phyloP scores from a whole-genome alignment of 176 grass and related monocot genomes.

The Saccharum spontaneum region DNA sequence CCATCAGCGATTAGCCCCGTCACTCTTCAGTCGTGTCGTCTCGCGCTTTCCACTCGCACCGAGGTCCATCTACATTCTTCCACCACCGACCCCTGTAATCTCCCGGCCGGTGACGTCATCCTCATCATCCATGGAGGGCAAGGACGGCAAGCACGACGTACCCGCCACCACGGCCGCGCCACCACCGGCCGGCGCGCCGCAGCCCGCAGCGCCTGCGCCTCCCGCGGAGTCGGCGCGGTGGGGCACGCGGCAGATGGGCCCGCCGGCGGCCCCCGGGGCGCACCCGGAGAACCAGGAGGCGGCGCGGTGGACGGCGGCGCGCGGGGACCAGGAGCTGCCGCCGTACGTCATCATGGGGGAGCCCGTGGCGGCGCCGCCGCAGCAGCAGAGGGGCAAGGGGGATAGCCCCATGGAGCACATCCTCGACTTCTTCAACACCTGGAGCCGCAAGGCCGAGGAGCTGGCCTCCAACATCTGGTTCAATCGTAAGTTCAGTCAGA shows the following conservation, averaged over 20 bases:
- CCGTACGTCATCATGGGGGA: constrained; percentile 63
- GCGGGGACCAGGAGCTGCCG: constrained; percentile 69
- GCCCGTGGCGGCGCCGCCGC: background rate
- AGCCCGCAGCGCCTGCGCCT: background rate
- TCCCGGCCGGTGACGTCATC: background rate
- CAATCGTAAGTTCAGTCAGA: constrained; percentile 44
- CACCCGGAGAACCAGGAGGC: constrained; percentile 85
- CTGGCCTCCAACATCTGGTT: constrained; percentile 86
- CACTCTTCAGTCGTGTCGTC: background rate
- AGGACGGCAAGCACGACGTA: constrained; percentile 19
- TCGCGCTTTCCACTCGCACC: background rate
- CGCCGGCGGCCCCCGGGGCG: constrained; percentile 59
- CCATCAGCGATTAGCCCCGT: background rate
- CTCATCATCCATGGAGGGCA: constrained; percentile 33
- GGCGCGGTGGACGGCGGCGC: constrained; percentile 50
- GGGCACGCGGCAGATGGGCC: constrained; percentile 84
- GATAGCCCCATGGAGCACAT: constrained; percentile 81
- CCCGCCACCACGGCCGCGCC: background rate
- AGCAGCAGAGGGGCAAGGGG: constrained; percentile 8
- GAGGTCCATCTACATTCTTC: background rate
- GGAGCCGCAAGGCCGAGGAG: constrained; percentile 87
- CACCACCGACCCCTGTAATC: background rate
- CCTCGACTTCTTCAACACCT: constrained; percentile 83
- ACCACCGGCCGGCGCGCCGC: constrained; percentile 27
- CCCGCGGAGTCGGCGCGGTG: constrained; percentile 41